These are phyloP conservation scores for Pichia manshurica DNA, from an alignment of 805 yeast genomes.

Conservation along the genomic window DNA sequence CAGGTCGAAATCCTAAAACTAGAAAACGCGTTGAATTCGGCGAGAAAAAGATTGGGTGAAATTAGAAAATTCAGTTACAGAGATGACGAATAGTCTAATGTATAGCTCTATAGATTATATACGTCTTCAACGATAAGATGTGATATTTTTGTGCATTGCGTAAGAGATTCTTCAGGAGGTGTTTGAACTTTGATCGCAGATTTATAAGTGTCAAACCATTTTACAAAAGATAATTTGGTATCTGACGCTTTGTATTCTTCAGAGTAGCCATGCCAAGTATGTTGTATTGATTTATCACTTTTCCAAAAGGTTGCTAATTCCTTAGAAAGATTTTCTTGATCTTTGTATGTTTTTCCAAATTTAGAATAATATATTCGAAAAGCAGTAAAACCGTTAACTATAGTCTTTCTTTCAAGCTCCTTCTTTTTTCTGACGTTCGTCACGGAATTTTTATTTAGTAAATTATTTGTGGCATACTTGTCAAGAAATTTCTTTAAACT, in stretches of 20 bases:
- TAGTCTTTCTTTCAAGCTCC: conserved; percentile 4
- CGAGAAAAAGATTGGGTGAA: conserved; percentile 78
- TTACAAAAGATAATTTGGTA: conserved; percentile 11
- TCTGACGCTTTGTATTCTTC: conserved; percentile 24
- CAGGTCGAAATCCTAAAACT: conserved; percentile 83
- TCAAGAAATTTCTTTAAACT: neutral
- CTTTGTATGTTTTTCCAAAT: conserved; percentile 16
- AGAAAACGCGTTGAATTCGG: conserved; percentile 64
- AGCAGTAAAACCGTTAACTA: conserved; percentile 26
- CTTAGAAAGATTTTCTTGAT: conserved; percentile 21
- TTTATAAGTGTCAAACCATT: conserved; percentile 18
- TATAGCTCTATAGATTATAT: neutral
- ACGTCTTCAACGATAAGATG: conserved; percentile 19
- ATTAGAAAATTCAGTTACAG: conserved; percentile 74
- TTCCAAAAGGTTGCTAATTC: conserved; percentile 28
- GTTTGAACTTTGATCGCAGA: neutral
- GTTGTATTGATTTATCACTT: conserved; percentile 21
- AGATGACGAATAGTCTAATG: conserved; percentile 36
- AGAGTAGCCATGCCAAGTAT: conserved; percentile 30
- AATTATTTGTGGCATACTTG: conserved; percentile 5
- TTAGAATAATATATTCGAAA: conserved; percentile 28
- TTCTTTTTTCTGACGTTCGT: neutral
- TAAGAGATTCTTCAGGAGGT: conserved; percentile 1
- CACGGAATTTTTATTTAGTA: too few species aligned
- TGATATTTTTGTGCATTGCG: conserved; percentile 11